phyloP scores from a whole-genome alignment of 2,329 filamentous ascomycete genomes.

The Clarireedia sp. region DNA sequence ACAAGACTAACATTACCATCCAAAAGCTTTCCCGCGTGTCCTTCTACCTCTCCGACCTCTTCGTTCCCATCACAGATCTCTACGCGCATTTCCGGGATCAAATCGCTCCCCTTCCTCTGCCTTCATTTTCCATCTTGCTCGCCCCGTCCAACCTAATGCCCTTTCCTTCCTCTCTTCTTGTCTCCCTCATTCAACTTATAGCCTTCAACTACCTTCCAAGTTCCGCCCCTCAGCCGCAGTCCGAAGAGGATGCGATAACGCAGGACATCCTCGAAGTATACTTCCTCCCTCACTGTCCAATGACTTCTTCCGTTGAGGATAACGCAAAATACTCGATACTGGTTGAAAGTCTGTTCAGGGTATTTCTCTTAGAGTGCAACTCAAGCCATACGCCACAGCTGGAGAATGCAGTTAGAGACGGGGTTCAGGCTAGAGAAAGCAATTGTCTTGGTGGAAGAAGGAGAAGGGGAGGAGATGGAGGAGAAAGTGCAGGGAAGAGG shows the following conservation, averaged over 20 bases:
- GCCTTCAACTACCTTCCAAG: constrained; percentile 38
- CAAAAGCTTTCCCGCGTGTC: constrained; percentile 27
- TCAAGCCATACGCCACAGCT: constrained; percentile 28
- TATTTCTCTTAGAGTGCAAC: constrained; percentile 34
- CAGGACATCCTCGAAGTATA: constrained; percentile 42
- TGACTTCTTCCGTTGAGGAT: constrained; percentile 38
- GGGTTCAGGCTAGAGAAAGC: constrained; percentile 42
- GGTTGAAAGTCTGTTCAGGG: constrained; percentile 43
- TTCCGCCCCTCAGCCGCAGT: constrained; percentile 27
- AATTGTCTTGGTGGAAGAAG: constrained; percentile 34
- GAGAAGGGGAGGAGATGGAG: constrained; percentile 33
- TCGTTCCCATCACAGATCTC: constrained; percentile 37
- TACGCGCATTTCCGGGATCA: constrained; percentile 41
- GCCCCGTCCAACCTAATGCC: constrained; percentile 32
- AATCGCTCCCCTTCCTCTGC: constrained; percentile 30
- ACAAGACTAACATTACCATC: neutral
- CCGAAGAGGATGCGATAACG: constrained; percentile 36
- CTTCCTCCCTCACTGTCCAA: constrained; percentile 47
- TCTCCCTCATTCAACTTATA: constrained; percentile 45
- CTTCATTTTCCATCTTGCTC: constrained; percentile 34
- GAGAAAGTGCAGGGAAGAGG: constrained; percentile 23
- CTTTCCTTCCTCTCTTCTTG: constrained; percentile 32
- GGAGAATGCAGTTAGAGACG: constrained; percentile 39
- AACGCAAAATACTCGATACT: constrained; percentile 51
- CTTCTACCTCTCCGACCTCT: constrained; percentile 37